Percentiles rank a stretch among this genome's conserved stretches.
phyloP scores from a whole-genome alignment of 169 alveolate genomes.

The Babesia ovis region DNA sequence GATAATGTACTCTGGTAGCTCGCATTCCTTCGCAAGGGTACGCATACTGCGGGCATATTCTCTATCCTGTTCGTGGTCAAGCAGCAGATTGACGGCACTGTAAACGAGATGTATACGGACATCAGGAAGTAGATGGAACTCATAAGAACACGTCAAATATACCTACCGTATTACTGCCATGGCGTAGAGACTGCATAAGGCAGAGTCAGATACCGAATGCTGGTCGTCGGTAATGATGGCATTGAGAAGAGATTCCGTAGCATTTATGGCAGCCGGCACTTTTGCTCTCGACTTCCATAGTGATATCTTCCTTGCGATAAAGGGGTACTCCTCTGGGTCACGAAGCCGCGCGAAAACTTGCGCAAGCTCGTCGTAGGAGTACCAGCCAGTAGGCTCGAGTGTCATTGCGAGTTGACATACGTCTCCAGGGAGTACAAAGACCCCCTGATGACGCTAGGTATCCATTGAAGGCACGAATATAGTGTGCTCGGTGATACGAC shows the following conservation, averaged over 20 bases:
- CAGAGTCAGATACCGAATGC: slow-evolving; percentile 9
- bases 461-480: too few species aligned
- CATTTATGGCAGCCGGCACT: slow-evolving; percentile 65
- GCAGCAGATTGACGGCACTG: slow-evolving; percentile 61
- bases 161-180: slow-evolving; percentile 58
- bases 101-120: neutral
- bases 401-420: slow-evolving; percentile 35
- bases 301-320: slow-evolving; percentile 52
- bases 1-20: slow-evolving; percentile 55
- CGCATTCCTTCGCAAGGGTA: slow-evolving; percentile 44
- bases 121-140: neutral
- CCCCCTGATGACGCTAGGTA: too few species aligned
- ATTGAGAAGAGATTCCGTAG: slow-evolving; percentile 44
- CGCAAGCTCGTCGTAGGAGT: slow-evolving; percentile 53
- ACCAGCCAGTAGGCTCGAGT: slow-evolving; percentile 63
- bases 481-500: too few species aligned
- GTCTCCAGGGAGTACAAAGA: too few species aligned
- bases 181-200: slow-evolving; percentile 43
- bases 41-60: slow-evolving; percentile 59
- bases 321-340: slow-evolving; percentile 36
- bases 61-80: slow-evolving; percentile 65
- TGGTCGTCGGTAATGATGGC: slow-evolving; percentile 48
- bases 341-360: slow-evolving; percentile 45
- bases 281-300: slow-evolving; percentile 59
- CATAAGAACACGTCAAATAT: too few species aligned